These are phyloP conservation scores for Wallacemonas sp. DNA, from an alignment of 208 protist genomes.

Conservation along the genomic window DNA sequence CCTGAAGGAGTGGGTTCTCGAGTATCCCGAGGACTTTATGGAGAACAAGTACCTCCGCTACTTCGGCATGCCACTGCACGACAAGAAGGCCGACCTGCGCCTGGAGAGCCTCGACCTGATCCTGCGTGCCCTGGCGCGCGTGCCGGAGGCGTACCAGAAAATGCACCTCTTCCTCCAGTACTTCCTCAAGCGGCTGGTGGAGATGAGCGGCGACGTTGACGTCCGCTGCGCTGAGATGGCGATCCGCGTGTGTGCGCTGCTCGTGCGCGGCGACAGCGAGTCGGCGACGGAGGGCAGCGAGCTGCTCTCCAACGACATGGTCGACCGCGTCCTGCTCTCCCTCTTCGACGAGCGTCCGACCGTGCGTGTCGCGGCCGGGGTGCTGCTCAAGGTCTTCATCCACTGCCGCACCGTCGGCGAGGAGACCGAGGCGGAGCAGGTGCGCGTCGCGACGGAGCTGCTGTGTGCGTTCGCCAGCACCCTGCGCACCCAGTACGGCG, in stretches of 20 bases:
- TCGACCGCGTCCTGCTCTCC: conserved; percentile 77
- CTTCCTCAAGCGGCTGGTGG: conserved; percentile 78
- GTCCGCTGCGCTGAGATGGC: conserved; percentile 81
- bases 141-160: conserved; percentile 58
- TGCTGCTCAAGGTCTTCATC: conserved; percentile 86
- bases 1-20: conserved; percentile 75
- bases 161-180: conserved; percentile 89
- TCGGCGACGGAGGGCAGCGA: conserved; percentile 60
- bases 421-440: conserved; percentile 50
- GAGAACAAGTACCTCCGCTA: conserved; percentile 91
- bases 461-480: conserved; percentile 76
- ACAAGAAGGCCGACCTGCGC: conserved; percentile 83
- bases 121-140: conserved; percentile 54
- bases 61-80: conserved; percentile 89
- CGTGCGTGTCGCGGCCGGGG: conserved; percentile 77
- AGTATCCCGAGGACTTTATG: conserved; percentile 79
- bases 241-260: conserved; percentile 78
- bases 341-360: conserved; percentile 90
- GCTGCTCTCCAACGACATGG: conserved; percentile 74
- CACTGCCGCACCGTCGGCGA: conserved; percentile 67
- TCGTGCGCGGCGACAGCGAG: conserved; percentile 68
- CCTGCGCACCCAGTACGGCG: conserved; percentile 66
- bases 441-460: conserved; percentile 60
- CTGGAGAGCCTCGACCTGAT: conserved; percentile 79
- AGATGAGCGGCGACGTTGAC: conserved; percentile 86